phyloP scores from a whole-genome alignment of 2,329 filamentous ascomycete genomes.

The Conoideocrella luteorostrata region DNA sequence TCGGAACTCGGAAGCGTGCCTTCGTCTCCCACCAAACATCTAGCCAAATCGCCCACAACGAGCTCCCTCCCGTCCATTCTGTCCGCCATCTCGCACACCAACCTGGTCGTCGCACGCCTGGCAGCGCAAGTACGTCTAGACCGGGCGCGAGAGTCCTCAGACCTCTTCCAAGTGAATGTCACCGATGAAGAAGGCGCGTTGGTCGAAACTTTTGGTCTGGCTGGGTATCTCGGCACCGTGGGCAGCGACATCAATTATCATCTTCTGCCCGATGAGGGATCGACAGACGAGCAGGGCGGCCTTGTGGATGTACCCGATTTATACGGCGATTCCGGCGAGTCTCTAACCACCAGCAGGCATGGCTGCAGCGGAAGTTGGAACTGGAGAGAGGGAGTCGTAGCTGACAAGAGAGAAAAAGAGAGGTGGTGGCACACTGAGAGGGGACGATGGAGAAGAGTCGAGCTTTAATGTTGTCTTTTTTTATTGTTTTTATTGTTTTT shows the following conservation, averaged over 20 bases:
- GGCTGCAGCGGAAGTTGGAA: slow-evolving; percentile 45
- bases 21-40: slow-evolving; percentile 19
- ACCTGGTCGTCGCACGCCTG: slow-evolving; percentile 47
- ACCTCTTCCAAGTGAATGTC: slow-evolving; percentile 54
- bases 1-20: slow-evolving; percentile 16
- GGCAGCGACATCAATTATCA: slow-evolving; percentile 55
- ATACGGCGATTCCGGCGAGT: slow-evolving; percentile 41
- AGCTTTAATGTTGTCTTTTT: slow-evolving; percentile 15
- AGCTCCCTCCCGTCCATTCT: slow-evolving; percentile 20
- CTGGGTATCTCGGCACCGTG: slow-evolving; percentile 55
- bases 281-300: slow-evolving; percentile 49
- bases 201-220: slow-evolving; percentile 48
- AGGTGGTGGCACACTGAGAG: slow-evolving; percentile 46
- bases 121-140: slow-evolving; percentile 62
- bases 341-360: slow-evolving; percentile 26
- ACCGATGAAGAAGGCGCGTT: slow-evolving; percentile 44
- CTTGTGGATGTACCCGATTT: slow-evolving; percentile 48
- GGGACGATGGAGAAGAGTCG: slow-evolving; percentile 32
- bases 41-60: slow-evolving; percentile 30
- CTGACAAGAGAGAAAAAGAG: slow-evolving; percentile 42
- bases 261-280: slow-evolving; percentile 51
- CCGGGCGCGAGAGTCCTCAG: slow-evolving; percentile 43
- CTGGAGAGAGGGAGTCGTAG: slow-evolving; percentile 25
- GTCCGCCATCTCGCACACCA: slow-evolving; percentile 29
- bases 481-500: slow-evolving; percentile 13